Percentiles rank a stretch among this genome's conserved stretches.
Evolutionary conservation across 129 eudicot species (phyloP).

Genomic region (Ambrosia trifida): DNA sequence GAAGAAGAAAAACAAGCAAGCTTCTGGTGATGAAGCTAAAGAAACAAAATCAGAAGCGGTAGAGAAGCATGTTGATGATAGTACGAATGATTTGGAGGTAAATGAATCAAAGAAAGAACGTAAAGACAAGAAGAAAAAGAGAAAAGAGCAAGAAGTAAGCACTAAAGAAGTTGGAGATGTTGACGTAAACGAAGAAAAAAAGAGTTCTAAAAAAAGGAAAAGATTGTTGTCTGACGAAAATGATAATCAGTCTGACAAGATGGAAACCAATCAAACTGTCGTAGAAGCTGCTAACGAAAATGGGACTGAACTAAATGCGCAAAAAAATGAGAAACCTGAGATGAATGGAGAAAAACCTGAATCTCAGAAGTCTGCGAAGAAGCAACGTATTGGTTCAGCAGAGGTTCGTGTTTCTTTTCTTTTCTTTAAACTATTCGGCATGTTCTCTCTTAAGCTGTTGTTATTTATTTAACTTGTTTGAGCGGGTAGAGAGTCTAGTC

Average conservation of each 20-base stretch:
- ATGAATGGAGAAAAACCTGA: constrained; percentile 42
- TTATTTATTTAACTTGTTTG: not conserved
- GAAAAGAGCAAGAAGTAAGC: constrained; percentile 25
- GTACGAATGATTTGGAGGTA: constrained; percentile 16
- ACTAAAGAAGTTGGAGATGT: constrained; percentile 26
- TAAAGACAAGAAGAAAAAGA: constrained; percentile 49
- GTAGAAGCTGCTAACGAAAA: constrained; percentile 45
- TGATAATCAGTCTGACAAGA: constrained; percentile 33
- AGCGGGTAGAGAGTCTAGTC: too few relatives aligned
- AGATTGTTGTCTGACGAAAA: constrained; percentile 43
- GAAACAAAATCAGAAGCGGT: constrained; percentile 19
- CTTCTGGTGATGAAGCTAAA: constrained; percentile 20
- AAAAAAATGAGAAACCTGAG: constrained; percentile 25
- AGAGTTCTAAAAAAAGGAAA: constrained; percentile 63
- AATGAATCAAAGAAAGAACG: constrained; percentile 29
- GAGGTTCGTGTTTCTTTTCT: constrained; percentile 52
- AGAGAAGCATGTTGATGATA: constrained; percentile 22
- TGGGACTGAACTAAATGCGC: constrained; percentile 8
- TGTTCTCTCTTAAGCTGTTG: not conserved
- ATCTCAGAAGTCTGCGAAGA: constrained; percentile 39
- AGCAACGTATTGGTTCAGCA: constrained; percentile 50
- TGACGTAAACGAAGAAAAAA: constrained; percentile 39
- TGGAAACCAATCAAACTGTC: constrained; percentile 28
- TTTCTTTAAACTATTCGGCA: not conserved
- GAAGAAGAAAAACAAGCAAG: constrained; percentile 45